Evolutionary conservation across 2,329 filamentous ascomycete genomes (phyloP), one percentile per base, ranked within the genome.

Genomic region (Apiospora sp.): DNA sequence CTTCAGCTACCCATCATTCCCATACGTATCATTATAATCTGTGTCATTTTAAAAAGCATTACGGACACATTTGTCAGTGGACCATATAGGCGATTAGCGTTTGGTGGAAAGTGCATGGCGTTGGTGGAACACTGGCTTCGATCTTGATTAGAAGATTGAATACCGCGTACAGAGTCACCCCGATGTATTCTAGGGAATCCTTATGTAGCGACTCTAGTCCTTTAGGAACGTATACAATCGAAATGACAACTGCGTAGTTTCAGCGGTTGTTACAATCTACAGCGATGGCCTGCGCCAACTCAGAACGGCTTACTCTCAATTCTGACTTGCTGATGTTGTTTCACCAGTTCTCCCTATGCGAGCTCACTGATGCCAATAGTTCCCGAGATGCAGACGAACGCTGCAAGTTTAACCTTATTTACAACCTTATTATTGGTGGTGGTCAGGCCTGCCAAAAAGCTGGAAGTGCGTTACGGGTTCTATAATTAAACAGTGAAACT

Each of bases 21-120:
- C 34, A 64, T 64, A 64, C 58, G 34, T 64, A 64, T 64, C 58
- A 64, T 64, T 64, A n/a, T 64, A 64, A 64, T 64, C 41, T 22
- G 58, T 64, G 30, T 64, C 58, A 41, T 64, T 37, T 41, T 1
- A 41, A 64, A 37, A 41, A 34, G 58, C 34, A 64, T 41, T 41
- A 41, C 58, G 58, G 58, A n/a, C 30, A 61, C 19, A 37, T 61
- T 61, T 22, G 14, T 37, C 54, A 61, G 30, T 37, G 54, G 54
- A 37, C 16, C 54, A 64, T 24, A 41, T 5, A 24, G 58, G 58
- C 58, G n/a, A 68, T 22, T 48, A 46, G 43, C 46, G 67, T 46
- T 68, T 37, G 46, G 46, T n/a, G 27, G 24, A 49, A 46, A 48
- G 67, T 68, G 43, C 67, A 46, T 68, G 67, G 67, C 67, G 67